phyloP scores from a whole-genome alignment of 257 asterid genomes.

The Nemophila menziesii region DNA sequence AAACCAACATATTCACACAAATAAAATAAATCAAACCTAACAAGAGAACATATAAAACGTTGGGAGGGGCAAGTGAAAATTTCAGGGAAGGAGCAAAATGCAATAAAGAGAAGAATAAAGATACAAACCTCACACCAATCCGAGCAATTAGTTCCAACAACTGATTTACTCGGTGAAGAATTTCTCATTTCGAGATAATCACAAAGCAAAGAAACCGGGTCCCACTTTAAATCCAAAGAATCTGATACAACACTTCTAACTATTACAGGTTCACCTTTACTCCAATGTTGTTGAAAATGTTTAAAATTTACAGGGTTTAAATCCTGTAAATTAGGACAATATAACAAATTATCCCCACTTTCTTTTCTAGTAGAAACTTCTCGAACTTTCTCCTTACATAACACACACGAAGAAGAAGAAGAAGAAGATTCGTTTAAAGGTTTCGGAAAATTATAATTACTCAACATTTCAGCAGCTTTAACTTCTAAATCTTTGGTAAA shows the following conservation, averaged over 20 bases:
- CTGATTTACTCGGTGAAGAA: conserved; percentile 32
- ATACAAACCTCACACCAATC: conserved; percentile 96
- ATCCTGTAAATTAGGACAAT: conserved; percentile 50
- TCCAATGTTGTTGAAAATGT: conserved; percentile 93
- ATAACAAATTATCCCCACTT: conserved; percentile 45
- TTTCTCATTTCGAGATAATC: conserved; percentile 58
- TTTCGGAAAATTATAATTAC: conserved; percentile 37
- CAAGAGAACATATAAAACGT: too few relatives aligned
- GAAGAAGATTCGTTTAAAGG: conserved; percentile 29
- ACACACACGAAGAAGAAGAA: too few relatives aligned
- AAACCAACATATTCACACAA: too few relatives aligned
- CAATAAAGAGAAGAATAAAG: too few relatives aligned
- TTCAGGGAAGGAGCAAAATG: conserved; percentile 7
- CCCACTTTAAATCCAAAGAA: conserved; percentile 56
- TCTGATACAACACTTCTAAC: conserved; percentile 55
- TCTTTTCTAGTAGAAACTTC: conserved; percentile 34
- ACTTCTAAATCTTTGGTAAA: conserved; percentile 74
- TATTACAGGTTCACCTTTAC: conserved; percentile 80
- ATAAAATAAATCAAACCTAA: too few relatives aligned
- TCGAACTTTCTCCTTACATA: conserved; percentile 22
- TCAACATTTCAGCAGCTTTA: conserved; percentile 49
- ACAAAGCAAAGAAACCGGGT: conserved; percentile 69
- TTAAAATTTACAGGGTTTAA: conserved; percentile 50
- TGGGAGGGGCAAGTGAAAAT: too few relatives aligned
- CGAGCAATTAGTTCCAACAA: conserved; percentile 31